These are phyloP conservation scores for Colletotrichum cereale DNA, from an alignment of 2,329 filamentous ascomycete species.

Conservation along the genomic window DNA sequence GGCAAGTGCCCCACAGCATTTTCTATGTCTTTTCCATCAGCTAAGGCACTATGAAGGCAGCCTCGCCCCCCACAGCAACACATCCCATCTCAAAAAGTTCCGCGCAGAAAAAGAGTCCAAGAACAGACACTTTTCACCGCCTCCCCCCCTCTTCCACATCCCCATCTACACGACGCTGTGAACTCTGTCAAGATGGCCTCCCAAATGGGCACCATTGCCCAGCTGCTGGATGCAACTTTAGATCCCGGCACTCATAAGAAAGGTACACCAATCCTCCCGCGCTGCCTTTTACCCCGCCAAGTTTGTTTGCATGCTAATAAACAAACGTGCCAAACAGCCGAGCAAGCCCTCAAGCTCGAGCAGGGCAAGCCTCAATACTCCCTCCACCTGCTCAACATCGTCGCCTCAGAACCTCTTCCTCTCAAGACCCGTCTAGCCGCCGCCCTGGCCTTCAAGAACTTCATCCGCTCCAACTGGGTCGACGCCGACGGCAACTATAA, in stretches of 20 bases:
- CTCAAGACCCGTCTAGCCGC: constrained; percentile 86
- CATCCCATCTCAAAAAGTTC: constrained; percentile 37
- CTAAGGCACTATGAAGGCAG: constrained; percentile 18
- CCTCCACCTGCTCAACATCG: constrained; percentile 88
- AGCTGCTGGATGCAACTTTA: constrained; percentile 90
- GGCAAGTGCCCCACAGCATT: constrained; percentile 27
- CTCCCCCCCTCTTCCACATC: constrained; percentile 15
- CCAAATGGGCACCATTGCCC: constrained; percentile 73
- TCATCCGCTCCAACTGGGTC: constrained; percentile 93
- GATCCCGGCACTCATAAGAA: constrained; percentile 90
- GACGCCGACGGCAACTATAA: constrained; percentile 97
- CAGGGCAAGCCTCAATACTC: constrained; percentile 90
- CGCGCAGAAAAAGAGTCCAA: constrained; percentile 23
- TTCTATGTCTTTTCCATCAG: constrained; percentile 35
- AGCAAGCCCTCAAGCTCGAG: constrained; percentile 82
- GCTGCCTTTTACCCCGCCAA: constrained; percentile 47
- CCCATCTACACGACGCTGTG: constrained; percentile 32
- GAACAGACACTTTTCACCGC: constrained; percentile 17
- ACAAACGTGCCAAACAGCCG: constrained; percentile 70
- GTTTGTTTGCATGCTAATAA: constrained; percentile 51
- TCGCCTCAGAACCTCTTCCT: constrained; percentile 79
- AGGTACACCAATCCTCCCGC: constrained; percentile 66
- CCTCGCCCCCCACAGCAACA: constrained; percentile 38
- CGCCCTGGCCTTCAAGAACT: constrained; percentile 98
- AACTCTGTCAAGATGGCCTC: constrained; percentile 63